phyloP scores from a whole-genome alignment of 169 alveolate genomes.

The Perkinsus olseni region DNA sequence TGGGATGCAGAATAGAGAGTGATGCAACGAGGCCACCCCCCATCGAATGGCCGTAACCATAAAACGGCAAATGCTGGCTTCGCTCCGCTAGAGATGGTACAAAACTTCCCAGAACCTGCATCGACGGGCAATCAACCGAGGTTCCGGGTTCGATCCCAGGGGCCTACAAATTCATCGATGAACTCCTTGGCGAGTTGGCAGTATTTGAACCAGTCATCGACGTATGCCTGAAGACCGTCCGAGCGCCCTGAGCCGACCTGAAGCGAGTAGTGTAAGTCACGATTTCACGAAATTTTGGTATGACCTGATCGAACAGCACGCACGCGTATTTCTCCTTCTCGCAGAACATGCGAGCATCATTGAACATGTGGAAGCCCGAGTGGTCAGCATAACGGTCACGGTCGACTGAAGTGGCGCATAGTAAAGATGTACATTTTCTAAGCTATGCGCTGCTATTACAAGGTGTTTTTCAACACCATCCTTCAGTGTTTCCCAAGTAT shows the following conservation, averaged over 20 bases:
- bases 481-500: too few relatives aligned
- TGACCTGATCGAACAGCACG: neutral
- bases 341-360: neutral
- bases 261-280: neutral
- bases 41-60: neutral
- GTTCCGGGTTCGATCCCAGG: neutral
- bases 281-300: too few relatives aligned
- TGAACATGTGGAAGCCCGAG: neutral
- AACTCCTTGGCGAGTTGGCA: neutral
- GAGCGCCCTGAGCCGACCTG: neutral
- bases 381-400: too few relatives aligned
- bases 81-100: neutral
- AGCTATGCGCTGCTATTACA: too few relatives aligned
- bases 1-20: neutral
- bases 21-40: neutral
- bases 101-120: neutral
- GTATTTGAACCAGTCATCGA: neutral
- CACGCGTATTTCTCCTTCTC: neutral
- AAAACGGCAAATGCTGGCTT: neutral
- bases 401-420: too few relatives aligned
- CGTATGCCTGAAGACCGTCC: neutral
- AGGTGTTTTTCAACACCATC: too few relatives aligned
- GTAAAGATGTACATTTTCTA: too few relatives aligned
- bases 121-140: neutral
- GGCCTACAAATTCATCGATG: neutral